Conservation (phyloP, 2,329 filamentous ascomycete species). For the Neofusicoccum parvum region DNA sequence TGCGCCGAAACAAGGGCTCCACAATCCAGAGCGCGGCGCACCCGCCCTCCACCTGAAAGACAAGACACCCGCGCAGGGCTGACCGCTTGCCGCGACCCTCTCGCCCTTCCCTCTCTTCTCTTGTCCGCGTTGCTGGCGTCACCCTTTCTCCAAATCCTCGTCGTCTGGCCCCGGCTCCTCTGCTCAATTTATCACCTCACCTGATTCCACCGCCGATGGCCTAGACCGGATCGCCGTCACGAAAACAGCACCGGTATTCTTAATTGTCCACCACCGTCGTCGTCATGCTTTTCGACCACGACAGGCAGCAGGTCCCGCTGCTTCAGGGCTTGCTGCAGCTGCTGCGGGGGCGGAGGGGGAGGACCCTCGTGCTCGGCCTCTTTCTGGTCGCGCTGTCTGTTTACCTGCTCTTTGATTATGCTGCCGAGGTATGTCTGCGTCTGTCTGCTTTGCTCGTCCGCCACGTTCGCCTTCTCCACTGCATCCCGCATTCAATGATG, state of each 20-base stretch:
- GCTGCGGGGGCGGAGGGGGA: background rate
- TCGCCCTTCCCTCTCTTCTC: background rate
- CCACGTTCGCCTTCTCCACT: no score
- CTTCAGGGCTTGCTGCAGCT: constrained; percentile 8
- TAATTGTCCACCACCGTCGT: background rate
- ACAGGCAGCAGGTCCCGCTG: background rate
- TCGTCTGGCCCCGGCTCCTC: no score
- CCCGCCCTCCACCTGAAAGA: background rate
- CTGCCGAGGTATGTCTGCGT: background rate
- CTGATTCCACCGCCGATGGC: background rate
- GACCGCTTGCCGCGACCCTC: background rate
- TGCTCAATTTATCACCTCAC: background rate
- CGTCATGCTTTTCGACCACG: constrained; percentile 10
- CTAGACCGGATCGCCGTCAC: background rate
- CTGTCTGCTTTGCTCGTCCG: background rate
- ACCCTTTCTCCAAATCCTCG: background rate
- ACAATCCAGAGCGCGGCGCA: background rate
- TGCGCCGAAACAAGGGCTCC: constrained; percentile 14
- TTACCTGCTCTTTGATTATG: constrained; percentile 14
- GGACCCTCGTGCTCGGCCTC: constrained; percentile 2
- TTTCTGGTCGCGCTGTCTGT: background rate
- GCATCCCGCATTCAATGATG: background rate
- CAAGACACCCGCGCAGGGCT: background rate
- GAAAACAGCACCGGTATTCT: background rate
- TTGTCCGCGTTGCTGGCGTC: background rate